These are phyloP conservation scores for Santalum album DNA, from an alignment of 164 flowering plant genomes.

Conservation along the genomic window DNA sequence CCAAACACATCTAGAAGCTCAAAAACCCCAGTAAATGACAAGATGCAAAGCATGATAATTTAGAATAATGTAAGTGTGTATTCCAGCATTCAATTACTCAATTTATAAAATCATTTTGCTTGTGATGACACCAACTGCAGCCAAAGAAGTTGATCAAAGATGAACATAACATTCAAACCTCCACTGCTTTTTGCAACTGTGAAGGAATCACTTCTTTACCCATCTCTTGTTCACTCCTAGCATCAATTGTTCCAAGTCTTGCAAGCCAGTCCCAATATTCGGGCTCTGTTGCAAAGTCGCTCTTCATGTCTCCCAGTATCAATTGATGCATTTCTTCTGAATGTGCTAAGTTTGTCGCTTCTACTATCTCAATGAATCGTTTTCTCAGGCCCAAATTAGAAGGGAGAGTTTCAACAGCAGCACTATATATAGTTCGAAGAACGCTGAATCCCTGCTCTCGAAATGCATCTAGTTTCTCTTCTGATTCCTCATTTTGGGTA, in stretches of 20 bases:
- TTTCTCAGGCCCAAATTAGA: slow-evolving; percentile 52
- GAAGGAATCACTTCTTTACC: slow-evolving; percentile 10
- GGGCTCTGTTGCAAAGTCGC: slow-evolving; percentile 61
- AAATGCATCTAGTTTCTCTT: slow-evolving; percentile 41
- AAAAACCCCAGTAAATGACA: too few species aligned
- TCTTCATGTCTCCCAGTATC: slow-evolving; percentile 57
- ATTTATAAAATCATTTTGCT: too few species aligned
- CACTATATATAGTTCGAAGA: slow-evolving; percentile 46
- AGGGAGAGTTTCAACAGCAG: slow-evolving; percentile 68
- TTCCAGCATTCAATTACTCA: too few species aligned
- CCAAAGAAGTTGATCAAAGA: too few species aligned
- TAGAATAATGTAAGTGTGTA: too few species aligned
- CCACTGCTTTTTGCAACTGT: slow-evolving; percentile 40
- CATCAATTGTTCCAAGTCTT: slow-evolving; percentile 27
- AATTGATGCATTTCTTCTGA: slow-evolving; percentile 50
- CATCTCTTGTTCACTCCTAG: slow-evolving; percentile 12
- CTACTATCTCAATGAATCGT: slow-evolving; percentile 60
- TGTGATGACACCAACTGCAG: too few species aligned
- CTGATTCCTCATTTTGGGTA: slow-evolving; percentile 14
- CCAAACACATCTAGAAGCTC: too few species aligned
- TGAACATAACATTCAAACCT: slow-evolving; percentile 41
- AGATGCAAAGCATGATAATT: too few species aligned
- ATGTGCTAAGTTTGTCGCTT: slow-evolving; percentile 44
- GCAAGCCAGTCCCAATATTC: slow-evolving; percentile 96
- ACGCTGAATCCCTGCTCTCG: slow-evolving; percentile 45